Base-by-base conservation (phyloP, 129 eudicot genomes). In the Apium graveolens region DNA sequence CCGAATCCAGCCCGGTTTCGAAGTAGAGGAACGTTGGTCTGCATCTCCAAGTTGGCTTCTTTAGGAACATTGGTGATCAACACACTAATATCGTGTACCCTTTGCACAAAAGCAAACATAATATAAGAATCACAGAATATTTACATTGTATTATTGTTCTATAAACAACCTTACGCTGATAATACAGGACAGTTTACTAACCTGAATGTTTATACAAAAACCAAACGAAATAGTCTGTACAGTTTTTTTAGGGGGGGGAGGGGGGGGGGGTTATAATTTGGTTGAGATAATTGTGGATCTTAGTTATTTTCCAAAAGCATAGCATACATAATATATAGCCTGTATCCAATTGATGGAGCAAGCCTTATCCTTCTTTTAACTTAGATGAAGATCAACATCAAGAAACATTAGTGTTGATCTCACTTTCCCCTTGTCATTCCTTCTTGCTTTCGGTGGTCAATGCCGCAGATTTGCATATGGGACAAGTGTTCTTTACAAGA, bases 401-500 rank as follows among this genome's bases (percentile, higher is more conserved):
- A 31, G 8, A 70, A 31, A 31, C 38, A 27, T 65, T 43, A 41
- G 29, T 3, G 21, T 76, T 39, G 74, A 46, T 51, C 65, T 41
- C 41, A 48, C 7, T 31, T 34, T 0, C n/a, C 27, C 55, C 73
- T 71, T 68, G 0, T 80, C 78, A 78, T 29, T 46, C 55, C 57
- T 81, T 82, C 83, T 80, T 84, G 11, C 49, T 65, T 45, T 82
- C 74, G 44, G 87, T 32, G 37, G 78, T 48, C 88, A 94, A 86
- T 51, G 90, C 96, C 32, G 83, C 76, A 21, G 93, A 82, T 87
- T 91, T 91, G 91, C 98, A 94, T 26, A 94, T 81, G 35, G 98
- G 96, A 80, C 96, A 91, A 69, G 82, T 86, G 82, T 91, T 94
- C 87, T 87, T 94, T 80, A 89, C 82, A 42, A 77, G 77, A 80